Evolutionary conservation across 1,139 yeast genomes (phyloP).

Genomic region (Pichia inconspicua): DNA sequence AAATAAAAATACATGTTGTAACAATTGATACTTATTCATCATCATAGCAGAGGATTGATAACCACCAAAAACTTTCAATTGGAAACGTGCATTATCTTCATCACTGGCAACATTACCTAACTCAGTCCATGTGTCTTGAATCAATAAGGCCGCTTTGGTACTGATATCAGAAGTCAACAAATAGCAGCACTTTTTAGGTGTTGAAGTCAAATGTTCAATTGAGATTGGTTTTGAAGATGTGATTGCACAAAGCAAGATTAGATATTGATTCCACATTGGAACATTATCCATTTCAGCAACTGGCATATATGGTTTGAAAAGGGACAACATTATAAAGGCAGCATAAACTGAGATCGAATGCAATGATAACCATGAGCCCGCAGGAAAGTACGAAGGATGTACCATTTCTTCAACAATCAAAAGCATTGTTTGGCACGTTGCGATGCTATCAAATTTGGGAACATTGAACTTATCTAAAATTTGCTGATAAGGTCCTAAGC

Average conservation of each 20-base stretch:
- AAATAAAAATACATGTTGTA: constrained; percentile 59
- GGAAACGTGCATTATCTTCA: constrained; percentile 55
- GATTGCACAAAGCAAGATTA: constrained; percentile 47
- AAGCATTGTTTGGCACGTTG: constrained; percentile 5
- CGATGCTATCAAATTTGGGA: constrained; percentile 2
- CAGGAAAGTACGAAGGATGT: constrained; percentile 39
- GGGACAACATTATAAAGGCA: constrained; percentile 12
- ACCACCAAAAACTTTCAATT: constrained; percentile 58
- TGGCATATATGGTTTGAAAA: constrained; percentile 48
- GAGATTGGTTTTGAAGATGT: constrained; percentile 53
- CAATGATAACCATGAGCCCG: constrained; percentile 56
- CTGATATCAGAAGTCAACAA: constrained; percentile 60
- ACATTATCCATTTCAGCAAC: constrained; percentile 37
- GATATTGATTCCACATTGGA: constrained; percentile 64
- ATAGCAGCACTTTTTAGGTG: constrained; percentile 66
- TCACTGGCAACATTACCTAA: constrained; percentile 62
- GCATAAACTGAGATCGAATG: constrained; percentile 13
- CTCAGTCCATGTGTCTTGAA: constrained; percentile 63
- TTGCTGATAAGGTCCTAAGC: not conserved
- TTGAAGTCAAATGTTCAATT: constrained; percentile 56
- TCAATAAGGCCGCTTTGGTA: constrained; percentile 46
- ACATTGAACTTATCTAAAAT: constrained; percentile 3
- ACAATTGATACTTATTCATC: constrained; percentile 45
- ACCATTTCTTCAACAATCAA: constrained; percentile 1
- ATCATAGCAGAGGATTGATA: constrained; percentile 60